A percentile compares a stretch with the other conserved stretches of the same genome.
Conservation (phyloP, 2,329 filamentous ascomycete genomes). For the Fusarium sp. region DNA sequence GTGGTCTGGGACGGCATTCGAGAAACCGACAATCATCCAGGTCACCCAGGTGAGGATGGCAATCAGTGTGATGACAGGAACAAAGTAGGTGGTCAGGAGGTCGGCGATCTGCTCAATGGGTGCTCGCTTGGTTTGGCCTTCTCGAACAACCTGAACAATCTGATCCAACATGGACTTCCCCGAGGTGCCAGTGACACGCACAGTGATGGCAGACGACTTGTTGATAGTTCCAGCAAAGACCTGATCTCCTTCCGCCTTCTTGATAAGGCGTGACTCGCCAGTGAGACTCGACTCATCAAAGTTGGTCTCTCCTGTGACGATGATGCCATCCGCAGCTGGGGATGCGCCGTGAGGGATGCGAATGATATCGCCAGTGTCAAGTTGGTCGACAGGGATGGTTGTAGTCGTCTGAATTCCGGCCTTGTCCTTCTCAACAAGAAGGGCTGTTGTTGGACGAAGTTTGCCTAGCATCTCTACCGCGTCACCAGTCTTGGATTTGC, state of each 20-base stretch:
- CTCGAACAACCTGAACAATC: slow-evolving; percentile 80
- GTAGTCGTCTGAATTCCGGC: slow-evolving; percentile 52
- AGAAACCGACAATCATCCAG: slow-evolving; percentile 75
- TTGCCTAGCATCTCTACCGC: slow-evolving; percentile 84
- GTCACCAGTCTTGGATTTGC: slow-evolving; percentile 89
- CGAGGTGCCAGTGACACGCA: slow-evolving; percentile 72
- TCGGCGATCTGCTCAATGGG: slow-evolving; percentile 83
- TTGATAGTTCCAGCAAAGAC: slow-evolving; percentile 83
- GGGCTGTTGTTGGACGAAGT: slow-evolving; percentile 80
- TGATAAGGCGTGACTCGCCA: slow-evolving; percentile 77
- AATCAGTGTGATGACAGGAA: slow-evolving; percentile 76
- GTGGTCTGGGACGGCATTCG: slow-evolving; percentile 65
- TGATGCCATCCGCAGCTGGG: slow-evolving; percentile 82
- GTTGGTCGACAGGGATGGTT: slow-evolving; percentile 70
- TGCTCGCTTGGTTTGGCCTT: slow-evolving; percentile 80
- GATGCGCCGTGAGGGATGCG: slow-evolving; percentile 83
- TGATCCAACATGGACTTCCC: slow-evolving; percentile 83
- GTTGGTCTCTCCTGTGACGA: slow-evolving; percentile 71
- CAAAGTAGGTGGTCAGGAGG: slow-evolving; percentile 79
- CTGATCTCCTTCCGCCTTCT: slow-evolving; percentile 71
- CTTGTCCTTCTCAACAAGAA: slow-evolving; percentile 68
- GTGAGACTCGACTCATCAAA: slow-evolving; percentile 95
- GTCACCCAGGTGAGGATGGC: slow-evolving; percentile 78
- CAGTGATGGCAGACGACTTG: slow-evolving; percentile 70
- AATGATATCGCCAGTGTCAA: slow-evolving; percentile 81